Conservation (phyloP, 2,329 filamentous ascomycete genomes). For the Diplocarpon mali region DNA sequence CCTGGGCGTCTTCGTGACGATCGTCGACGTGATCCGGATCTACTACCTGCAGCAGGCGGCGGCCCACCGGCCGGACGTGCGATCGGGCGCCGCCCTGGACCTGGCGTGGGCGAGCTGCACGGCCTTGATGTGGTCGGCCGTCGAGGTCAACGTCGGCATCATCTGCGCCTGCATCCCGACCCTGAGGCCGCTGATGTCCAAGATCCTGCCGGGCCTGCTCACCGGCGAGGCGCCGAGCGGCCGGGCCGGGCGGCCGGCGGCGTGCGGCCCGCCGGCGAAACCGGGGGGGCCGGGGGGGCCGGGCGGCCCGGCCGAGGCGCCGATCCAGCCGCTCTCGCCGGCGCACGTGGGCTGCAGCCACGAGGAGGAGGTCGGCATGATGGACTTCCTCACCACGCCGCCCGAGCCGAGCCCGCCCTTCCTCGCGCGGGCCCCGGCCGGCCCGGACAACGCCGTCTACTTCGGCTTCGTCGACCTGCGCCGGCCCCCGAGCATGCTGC, state of each 20-base stretch:
- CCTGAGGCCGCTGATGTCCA: slow-evolving; percentile 70
- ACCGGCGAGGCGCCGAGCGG: no score
- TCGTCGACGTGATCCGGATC: slow-evolving; percentile 82
- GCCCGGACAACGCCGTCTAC: slow-evolving; percentile 38
- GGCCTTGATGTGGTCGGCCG: slow-evolving; percentile 86
- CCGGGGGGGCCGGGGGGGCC: no score
- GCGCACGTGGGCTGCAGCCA: slow-evolving; percentile 9
- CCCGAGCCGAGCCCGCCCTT: slow-evolving; percentile 2
- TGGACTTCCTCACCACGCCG: slow-evolving; percentile 24
- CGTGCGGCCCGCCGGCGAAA: no score
- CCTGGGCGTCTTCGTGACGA: slow-evolving; percentile 75
- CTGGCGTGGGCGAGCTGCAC: slow-evolving; percentile 68
- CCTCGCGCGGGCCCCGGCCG: slow-evolving; percentile 2
- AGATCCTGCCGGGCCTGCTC: slow-evolving; percentile 23
- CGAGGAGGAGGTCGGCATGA: slow-evolving; percentile 14
- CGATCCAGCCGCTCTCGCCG: slow-evolving; percentile 8
- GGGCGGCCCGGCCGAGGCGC: no score
- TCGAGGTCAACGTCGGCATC: slow-evolving; percentile 86
- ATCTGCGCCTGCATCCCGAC: slow-evolving; percentile 88
- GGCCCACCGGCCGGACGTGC: slow-evolving; percentile 8
- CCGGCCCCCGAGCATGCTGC: slow-evolving; percentile 58
- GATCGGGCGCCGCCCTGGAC: slow-evolving; percentile 38
- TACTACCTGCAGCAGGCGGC: slow-evolving; percentile 64
- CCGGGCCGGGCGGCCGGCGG: no score
- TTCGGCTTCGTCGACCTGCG: slow-evolving; percentile 70